These are phyloP conservation scores for Anisodus tanguticus DNA, from an alignment of 257 asterid species.

Conservation along the genomic window DNA sequence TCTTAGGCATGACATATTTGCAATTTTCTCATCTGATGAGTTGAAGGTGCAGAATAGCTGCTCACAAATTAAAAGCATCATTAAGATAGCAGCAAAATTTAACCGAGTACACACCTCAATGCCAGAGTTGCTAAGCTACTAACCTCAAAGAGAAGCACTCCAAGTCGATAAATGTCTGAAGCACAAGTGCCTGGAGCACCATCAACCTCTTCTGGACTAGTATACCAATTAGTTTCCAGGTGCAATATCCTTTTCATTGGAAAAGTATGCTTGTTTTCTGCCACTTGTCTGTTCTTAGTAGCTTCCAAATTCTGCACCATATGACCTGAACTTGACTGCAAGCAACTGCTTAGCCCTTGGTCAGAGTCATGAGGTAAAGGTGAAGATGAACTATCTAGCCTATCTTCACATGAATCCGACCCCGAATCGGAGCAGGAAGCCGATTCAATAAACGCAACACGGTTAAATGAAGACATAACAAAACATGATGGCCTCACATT, in stretches of 20 bases:
- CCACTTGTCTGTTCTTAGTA: slow-evolving; percentile 38
- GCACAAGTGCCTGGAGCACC: slow-evolving; percentile 65
- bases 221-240: slow-evolving; percentile 85
- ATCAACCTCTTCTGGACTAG: slow-evolving; percentile 74
- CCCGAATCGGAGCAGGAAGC: slow-evolving; percentile 84
- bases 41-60: slow-evolving; percentile 80
- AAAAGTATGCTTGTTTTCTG: slow-evolving; percentile 61
- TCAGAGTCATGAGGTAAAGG: slow-evolving; percentile 38
- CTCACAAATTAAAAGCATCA: slow-evolving; percentile 36
- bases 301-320: slow-evolving; percentile 32
- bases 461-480: slow-evolving; percentile 76
- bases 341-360: slow-evolving; percentile 42
- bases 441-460: slow-evolving; percentile 85
- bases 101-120: neutral
- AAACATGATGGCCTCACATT: slow-evolving; percentile 94
- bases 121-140: slow-evolving; percentile 21
- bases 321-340: slow-evolving; percentile 52
- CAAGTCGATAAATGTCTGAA: slow-evolving; percentile 87
- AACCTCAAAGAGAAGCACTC: slow-evolving; percentile 96
- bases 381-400: slow-evolving; percentile 43
- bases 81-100: neutral
- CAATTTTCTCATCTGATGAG: slow-evolving; percentile 70
- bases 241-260: slow-evolving; percentile 85
- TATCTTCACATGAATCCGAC: slow-evolving; percentile 69
- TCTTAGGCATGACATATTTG: slow-evolving; percentile 80